phyloP scores from a whole-genome alignment of 371 early-diverging fungal species.

The Apophysomyces trapeziformis region DNA sequence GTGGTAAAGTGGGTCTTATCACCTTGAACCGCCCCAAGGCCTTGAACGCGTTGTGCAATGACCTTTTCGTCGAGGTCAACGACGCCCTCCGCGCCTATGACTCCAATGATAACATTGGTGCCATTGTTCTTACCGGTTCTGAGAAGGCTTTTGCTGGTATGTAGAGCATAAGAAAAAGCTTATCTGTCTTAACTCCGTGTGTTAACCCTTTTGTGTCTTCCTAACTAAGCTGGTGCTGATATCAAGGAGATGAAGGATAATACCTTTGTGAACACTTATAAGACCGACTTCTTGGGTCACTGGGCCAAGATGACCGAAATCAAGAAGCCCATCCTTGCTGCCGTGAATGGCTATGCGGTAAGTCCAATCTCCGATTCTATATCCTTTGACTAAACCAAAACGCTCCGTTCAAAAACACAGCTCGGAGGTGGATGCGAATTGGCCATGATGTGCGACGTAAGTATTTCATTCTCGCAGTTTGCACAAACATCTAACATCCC shows the following conservation, averaged over 20 bases:
- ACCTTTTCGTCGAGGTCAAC: slow-evolving; percentile 91
- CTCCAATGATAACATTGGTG: slow-evolving; percentile 79
- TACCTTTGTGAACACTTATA: slow-evolving; percentile 87
- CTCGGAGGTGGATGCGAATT: slow-evolving; percentile 98
- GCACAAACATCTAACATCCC: not conserved
- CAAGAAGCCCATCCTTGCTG: slow-evolving; percentile 97
- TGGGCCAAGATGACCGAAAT: slow-evolving; percentile 91
- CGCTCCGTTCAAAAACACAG: slow-evolving; percentile 32
- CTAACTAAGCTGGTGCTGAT: slow-evolving; percentile 90
- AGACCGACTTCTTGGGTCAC: slow-evolving; percentile 88
- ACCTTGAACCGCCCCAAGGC: slow-evolving; percentile 96
- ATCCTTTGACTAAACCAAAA: not conserved
- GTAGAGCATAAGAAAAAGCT: slow-evolving; percentile 4
- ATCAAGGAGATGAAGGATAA: slow-evolving; percentile 97
- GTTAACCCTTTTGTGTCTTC: not conserved
- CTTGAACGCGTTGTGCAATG: slow-evolving; percentile 95
- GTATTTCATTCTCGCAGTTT: slow-evolving; percentile 11
- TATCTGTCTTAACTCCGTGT: not conserved
- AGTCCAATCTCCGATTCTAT: slow-evolving; percentile 25
- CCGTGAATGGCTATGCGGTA: slow-evolving; percentile 97
- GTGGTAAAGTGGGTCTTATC: slow-evolving; percentile 88
- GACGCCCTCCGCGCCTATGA: slow-evolving; percentile 85
- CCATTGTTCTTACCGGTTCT: slow-evolving; percentile 95
- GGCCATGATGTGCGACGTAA: slow-evolving; percentile 96
- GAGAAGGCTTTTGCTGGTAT: slow-evolving; percentile 95